A percentile compares a stretch with the other conserved stretches of the same genome.
Conservation (phyloP, 2,329 filamentous ascomycete genomes). For the Talaromyces piceae region DNA sequence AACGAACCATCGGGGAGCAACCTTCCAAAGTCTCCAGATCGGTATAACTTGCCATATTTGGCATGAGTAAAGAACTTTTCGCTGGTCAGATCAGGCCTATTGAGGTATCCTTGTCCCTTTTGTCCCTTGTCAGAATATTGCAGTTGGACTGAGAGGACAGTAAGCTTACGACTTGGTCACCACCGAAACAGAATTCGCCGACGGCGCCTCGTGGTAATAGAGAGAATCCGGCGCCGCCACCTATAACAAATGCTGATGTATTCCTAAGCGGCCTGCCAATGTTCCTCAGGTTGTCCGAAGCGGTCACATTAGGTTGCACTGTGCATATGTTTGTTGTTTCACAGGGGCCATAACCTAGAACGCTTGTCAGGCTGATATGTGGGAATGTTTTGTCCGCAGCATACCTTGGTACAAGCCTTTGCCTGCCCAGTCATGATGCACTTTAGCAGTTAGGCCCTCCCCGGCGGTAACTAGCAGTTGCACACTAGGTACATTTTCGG, state of each 20-base stretch:
- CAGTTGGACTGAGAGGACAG: background rate
- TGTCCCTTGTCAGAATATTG: background rate
- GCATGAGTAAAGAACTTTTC: slow-evolving; percentile 64
- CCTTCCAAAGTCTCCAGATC: slow-evolving; percentile 74
- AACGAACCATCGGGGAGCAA: slow-evolving; percentile 71
- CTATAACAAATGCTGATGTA: slow-evolving; percentile 64
- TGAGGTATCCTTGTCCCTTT: slow-evolving; percentile 61
- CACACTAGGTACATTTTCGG: slow-evolving; percentile 61
- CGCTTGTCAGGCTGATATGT: slow-evolving; percentile 6
- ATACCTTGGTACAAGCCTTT: slow-evolving; percentile 62
- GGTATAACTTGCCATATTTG: slow-evolving; percentile 64
- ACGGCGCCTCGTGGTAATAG: slow-evolving; percentile 62
- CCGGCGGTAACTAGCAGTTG: slow-evolving; percentile 73
- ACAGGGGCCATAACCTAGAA: slow-evolving; percentile 65
- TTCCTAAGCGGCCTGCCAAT: slow-evolving; percentile 70
- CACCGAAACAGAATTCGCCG: slow-evolving; percentile 82
- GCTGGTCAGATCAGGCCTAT: slow-evolving; percentile 53
- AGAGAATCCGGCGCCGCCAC: slow-evolving; percentile 36
- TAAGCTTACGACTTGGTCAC: slow-evolving; percentile 61
- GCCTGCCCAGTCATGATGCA: slow-evolving; percentile 62
- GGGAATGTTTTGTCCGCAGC: background rate
- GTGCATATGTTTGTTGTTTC: slow-evolving; percentile 87
- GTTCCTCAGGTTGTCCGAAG: slow-evolving; percentile 58
- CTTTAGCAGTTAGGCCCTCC: slow-evolving; percentile 66
- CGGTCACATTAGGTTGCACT: slow-evolving; percentile 54